Conservation (phyloP, 2,329 filamentous ascomycete genomes). For the Aspergillus sp. region DNA sequence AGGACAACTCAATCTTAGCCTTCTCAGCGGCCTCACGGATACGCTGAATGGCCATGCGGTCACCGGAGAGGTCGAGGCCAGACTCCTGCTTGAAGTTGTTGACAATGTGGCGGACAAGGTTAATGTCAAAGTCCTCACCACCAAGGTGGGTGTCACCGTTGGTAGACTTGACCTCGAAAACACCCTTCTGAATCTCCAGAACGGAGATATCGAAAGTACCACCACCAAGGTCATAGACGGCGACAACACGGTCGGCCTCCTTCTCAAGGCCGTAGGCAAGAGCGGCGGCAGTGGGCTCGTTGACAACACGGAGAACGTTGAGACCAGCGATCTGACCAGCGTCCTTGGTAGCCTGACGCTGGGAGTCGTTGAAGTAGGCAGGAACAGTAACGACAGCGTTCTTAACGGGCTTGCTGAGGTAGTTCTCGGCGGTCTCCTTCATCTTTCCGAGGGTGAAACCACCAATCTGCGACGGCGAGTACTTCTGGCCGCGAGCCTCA, state of each 20-base stretch:
- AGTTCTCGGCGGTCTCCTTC: constrained; percentile 97
- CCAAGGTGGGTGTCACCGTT: constrained; percentile 98
- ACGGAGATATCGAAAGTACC: constrained; percentile 99
- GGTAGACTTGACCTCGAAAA: constrained; percentile 98
- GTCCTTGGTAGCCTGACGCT: constrained; percentile 97
- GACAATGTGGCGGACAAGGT: constrained; percentile 87
- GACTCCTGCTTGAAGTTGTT: constrained; percentile 96
- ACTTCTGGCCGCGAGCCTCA: constrained; percentile 86
- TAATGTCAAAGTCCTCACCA: constrained; percentile 97
- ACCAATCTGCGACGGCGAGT: constrained; percentile 97
- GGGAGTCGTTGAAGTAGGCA: constrained; percentile 98
- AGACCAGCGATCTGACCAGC: constrained; percentile 93
- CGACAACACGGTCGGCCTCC: constrained; percentile 81
- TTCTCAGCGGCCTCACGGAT: constrained; percentile 98
- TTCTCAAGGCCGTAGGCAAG: constrained; percentile 96
- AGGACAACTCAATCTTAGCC: constrained; percentile 98
- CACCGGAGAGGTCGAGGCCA: constrained; percentile 79
- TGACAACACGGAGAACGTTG: constrained; percentile 95
- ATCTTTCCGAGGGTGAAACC: constrained; percentile 96
- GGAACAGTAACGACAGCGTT: constrained; percentile 96
- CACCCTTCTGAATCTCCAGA: constrained; percentile 93
- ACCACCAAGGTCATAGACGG: constrained; percentile 96
- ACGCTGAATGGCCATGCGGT: constrained; percentile 98
- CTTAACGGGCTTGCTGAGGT: constrained; percentile 84
- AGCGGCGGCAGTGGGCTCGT: constrained; percentile 94